Conservation (phyloP, 352 stramenopile species). For the Phytopythium aichiense region DNA sequence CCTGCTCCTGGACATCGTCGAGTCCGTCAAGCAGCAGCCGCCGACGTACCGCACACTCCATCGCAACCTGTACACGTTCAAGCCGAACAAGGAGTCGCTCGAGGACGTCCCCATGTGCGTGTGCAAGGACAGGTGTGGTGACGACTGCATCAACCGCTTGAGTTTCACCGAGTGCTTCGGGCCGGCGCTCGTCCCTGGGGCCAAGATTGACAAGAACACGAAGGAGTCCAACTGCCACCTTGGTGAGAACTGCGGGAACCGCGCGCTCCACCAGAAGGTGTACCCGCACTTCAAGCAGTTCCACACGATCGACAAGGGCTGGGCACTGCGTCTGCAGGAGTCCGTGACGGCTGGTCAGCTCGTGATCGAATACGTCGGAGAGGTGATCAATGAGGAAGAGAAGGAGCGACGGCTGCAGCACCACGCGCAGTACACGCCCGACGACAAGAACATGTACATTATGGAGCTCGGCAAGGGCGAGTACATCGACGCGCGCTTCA, state of each 20-base stretch:
- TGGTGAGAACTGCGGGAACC: slow-evolving; percentile 91
- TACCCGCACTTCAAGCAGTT: slow-evolving; percentile 76
- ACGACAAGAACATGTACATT: slow-evolving; percentile 97
- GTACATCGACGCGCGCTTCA: slow-evolving; percentile 94
- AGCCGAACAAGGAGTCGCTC: slow-evolving; percentile 64
- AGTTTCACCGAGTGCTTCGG: slow-evolving; percentile 92
- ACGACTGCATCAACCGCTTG: slow-evolving; percentile 93
- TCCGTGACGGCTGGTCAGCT: slow-evolving; percentile 80
- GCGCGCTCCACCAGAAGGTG: slow-evolving; percentile 77
- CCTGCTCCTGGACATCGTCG: slow-evolving; percentile 55
- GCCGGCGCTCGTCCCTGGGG: slow-evolving; percentile 43
- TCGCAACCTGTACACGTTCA: slow-evolving; percentile 86
- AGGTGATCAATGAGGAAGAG: slow-evolving; percentile 93
- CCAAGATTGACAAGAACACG: slow-evolving; percentile 69
- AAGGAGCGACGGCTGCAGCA: slow-evolving; percentile 86
- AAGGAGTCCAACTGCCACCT: slow-evolving; percentile 89
- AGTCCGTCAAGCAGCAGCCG: slow-evolving; percentile 69
- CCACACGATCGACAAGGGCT: slow-evolving; percentile 87
- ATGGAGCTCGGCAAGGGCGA: slow-evolving; percentile 91
- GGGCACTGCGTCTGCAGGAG: slow-evolving; percentile 84
- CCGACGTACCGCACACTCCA: slow-evolving; percentile 72
- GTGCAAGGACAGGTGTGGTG: slow-evolving; percentile 75
- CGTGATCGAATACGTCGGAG: slow-evolving; percentile 93
- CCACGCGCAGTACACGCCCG: slow-evolving; percentile 81
- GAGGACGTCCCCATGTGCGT: slow-evolving; percentile 78